Evolutionary conservation across 768 basidiomycete species (phyloP).

Genomic region (Panaeolus papilionaceus): DNA sequence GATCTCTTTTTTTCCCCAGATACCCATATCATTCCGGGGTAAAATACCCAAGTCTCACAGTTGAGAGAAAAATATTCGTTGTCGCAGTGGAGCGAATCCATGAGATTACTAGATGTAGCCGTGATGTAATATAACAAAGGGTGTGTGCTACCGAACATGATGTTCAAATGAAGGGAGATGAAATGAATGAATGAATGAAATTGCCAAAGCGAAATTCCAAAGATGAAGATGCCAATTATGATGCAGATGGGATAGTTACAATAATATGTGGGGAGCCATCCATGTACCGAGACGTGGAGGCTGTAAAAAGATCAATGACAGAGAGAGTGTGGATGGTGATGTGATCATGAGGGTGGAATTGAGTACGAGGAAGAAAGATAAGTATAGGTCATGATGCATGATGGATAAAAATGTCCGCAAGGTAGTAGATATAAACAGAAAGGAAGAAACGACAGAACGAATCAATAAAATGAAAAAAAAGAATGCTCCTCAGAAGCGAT

Average conservation of each 20-base stretch:
- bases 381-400: constrained; percentile 3
- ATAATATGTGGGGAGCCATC: constrained; percentile 10
- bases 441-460: constrained; percentile 7
- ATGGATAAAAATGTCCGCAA: constrained; percentile 10
- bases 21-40: neutral
- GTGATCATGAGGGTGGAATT: constrained; percentile 5
- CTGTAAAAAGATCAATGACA: neutral
- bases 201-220: neutral
- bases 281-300: constrained; percentile 12
- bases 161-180: neutral
- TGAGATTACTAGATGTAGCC: neutral
- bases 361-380: constrained; percentile 6
- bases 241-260: constrained; percentile 8
- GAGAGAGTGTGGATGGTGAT: neutral
- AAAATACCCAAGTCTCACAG: neutral
- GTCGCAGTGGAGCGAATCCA: neutral
- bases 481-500: constrained; percentile 12
- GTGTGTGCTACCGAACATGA: constrained; percentile 1
- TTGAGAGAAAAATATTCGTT: constrained; percentile 3
- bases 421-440: neutral
- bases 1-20: constrained; percentile 1
- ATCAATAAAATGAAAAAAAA: neutral
- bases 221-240: neutral
- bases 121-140: neutral
- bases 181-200: neutral